Base-by-base conservation (phyloP, 306 rosid genomes). In the Rosa lucieae region DNA sequence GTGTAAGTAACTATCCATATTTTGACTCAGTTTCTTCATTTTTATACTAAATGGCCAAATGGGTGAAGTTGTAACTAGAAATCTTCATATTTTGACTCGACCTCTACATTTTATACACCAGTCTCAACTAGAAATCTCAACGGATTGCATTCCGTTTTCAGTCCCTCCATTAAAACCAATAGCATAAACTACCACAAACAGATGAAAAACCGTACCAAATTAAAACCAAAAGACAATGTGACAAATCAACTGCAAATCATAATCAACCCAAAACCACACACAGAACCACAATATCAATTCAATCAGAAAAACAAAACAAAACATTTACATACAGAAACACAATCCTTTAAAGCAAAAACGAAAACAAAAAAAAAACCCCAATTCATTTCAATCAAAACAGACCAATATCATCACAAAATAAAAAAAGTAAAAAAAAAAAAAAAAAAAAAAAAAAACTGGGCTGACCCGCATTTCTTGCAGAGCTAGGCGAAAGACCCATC, bases 401-500 rank as follows among this genome's bases (percentile, higher is more conserved):
- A 5, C 58, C 29, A 29, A 52, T 15, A 63, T 12, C 35, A 6
- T 32, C 69, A 63, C 42, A 63, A 46, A 68, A 72, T 35, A 3
- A 56, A 47, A 47, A 23, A 43, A 13, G 18, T n/a, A 18, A 12
- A 47, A 47, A 26, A 26, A 0, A 26, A 26, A 0, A 26, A 26
- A 26, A 26, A 0, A 26, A 26, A 26, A 26, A 0, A 4, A 35
- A 6, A 71, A 35, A 70, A 70, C 15, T 52, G 11, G 18, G 37
- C 70, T 29, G 26, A 86, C 86, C 86, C 75, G 82, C 86, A 86
- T 42, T 6, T 15, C 1, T 37, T 35, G 23, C 84, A 86, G 43
- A 82, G 84, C 18, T 32, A 37, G 37, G 84, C 75, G 8, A 68
- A 80, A n/a, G 12, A 18, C 2, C 86, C 89, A 44, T n/a, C 14